phyloP scores from a whole-genome alignment of 805 yeast genomes.

The Sugiyamaella lignohabitans region DNA sequence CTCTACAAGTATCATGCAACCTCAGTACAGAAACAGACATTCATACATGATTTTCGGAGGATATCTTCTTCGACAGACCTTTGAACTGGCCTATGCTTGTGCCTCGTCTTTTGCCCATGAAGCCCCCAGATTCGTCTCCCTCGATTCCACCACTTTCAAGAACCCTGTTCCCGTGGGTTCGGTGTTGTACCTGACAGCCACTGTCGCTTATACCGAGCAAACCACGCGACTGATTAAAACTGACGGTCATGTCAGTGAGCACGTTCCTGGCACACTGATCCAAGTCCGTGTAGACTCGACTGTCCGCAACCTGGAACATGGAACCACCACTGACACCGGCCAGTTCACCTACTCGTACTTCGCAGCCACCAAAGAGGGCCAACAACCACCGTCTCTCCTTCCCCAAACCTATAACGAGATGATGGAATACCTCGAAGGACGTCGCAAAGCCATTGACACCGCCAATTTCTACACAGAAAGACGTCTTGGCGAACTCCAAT shows the following conservation, averaged over 20 bases:
- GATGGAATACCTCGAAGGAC: conserved; percentile 86
- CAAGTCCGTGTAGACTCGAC: conserved; percentile 85
- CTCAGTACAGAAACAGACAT: conserved; percentile 92
- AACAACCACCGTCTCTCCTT: conserved; percentile 54
- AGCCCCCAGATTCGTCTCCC: conserved; percentile 80
- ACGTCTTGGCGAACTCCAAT: conserved; percentile 24
- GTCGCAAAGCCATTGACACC: conserved; percentile 82
- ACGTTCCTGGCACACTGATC: conserved; percentile 59
- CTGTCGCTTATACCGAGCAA: conserved; percentile 82
- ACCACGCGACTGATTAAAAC: conserved; percentile 35
- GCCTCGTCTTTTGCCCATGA: conserved; percentile 84
- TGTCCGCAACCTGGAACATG: conserved; percentile 61
- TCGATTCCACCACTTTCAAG: conserved; percentile 86
- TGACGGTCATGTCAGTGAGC: conserved; percentile 14
- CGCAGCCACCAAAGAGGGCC: conserved; percentile 35
- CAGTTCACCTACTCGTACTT: conserved; percentile 84
- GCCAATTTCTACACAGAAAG: conserved; percentile 54
- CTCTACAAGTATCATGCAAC: conserved; percentile 89
- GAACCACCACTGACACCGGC: conserved; percentile 65
- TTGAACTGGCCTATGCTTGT: conserved; percentile 88
- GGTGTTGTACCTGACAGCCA: conserved; percentile 74
- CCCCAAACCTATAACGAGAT: conserved; percentile 87
- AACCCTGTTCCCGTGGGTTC: conserved; percentile 96
- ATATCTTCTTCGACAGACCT: conserved; percentile 82
- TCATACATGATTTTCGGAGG: conserved; percentile 96